Evolutionary conservation across 176 grass and related monocot genomes (phyloP).

Genomic region (Themeda triandra): DNA sequence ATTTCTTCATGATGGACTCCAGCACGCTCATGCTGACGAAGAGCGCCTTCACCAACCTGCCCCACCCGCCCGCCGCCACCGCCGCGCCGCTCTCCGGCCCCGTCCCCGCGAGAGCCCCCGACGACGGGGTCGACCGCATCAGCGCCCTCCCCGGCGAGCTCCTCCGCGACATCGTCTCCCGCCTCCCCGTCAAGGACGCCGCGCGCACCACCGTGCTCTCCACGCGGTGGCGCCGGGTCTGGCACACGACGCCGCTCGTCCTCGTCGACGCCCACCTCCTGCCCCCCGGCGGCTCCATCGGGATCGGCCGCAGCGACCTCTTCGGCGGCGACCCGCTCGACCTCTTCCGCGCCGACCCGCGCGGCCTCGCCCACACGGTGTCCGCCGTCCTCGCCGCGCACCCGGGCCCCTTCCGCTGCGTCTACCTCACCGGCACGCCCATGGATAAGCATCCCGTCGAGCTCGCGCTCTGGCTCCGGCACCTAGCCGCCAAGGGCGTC

Average conservation of each 20-base stretch:
- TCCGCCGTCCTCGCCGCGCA: conserved; percentile 1
- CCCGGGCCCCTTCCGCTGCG: neutral
- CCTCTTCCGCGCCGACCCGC: too few relatives aligned
- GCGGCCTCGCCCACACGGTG: neutral
- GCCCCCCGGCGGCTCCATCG: neutral
- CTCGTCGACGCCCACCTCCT: conserved; percentile 13
- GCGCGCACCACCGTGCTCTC: neutral
- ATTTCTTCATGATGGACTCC: neutral
- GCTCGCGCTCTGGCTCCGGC: neutral
- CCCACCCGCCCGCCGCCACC: neutral
- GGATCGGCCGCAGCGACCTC: neutral
- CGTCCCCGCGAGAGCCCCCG: neutral
- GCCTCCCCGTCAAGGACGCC: neutral
- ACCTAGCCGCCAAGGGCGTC: neutral
- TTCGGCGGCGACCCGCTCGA: too few relatives aligned
- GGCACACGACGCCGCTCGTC: neutral
- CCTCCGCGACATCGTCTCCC: conserved; percentile 11
- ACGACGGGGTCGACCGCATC: neutral
- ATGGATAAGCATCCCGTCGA: neutral
- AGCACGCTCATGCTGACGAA: neutral
- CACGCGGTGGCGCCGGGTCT: neutral
- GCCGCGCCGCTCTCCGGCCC: neutral
- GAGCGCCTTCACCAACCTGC: neutral
- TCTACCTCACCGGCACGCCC: neutral
- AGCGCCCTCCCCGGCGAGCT: neutral